Percentiles rank a stretch among this genome's conserved stretches.
phyloP scores from a whole-genome alignment of 306 rosid species.

The Fragaria ananassa region DNA sequence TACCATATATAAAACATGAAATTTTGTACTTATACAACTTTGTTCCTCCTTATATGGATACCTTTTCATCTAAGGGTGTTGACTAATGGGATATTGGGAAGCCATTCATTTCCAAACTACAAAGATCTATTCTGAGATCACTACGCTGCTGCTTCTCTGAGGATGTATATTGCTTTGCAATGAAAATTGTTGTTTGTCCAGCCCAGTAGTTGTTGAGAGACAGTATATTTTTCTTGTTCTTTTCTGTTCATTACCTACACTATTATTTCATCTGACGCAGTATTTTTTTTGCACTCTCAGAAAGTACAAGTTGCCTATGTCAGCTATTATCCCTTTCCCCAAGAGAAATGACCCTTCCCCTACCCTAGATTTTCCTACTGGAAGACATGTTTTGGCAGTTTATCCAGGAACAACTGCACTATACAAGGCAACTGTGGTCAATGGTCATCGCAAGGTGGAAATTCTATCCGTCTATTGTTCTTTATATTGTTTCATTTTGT shows the following conservation, averaged over 20 bases:
- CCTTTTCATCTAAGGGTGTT: not conserved
- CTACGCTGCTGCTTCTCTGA: not conserved
- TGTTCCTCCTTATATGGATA: not conserved
- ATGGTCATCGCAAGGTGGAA: slow-evolving; percentile 79
- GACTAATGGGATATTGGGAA: not conserved
- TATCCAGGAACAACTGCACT: slow-evolving; percentile 99
- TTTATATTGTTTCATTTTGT: slow-evolving; percentile 7
- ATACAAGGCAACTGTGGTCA: slow-evolving; percentile 95
- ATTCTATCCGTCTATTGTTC: slow-evolving; percentile 20
- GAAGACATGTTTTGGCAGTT: slow-evolving; percentile 90
- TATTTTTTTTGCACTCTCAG: slow-evolving; percentile 35
- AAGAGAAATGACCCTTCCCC: slow-evolving; percentile 77
- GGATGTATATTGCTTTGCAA: not conserved
- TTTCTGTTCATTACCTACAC: not conserved
- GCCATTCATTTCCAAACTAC: not conserved
- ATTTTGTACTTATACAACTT: not conserved
- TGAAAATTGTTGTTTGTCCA: not conserved
- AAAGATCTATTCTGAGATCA: not conserved
- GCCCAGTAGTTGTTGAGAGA: not conserved
- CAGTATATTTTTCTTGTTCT: not conserved
- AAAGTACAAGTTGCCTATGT: slow-evolving; percentile 82
- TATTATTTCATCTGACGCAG: not conserved
- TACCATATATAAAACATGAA: not conserved
- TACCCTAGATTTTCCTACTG: slow-evolving; percentile 65
- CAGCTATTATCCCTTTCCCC: slow-evolving; percentile 85